A percentile compares a stretch with the other conserved stretches of the same genome.
Evolutionary conservation across 1,139 yeast species (phyloP).

Genomic region (Saccharomycopsis hybrid): DNA sequence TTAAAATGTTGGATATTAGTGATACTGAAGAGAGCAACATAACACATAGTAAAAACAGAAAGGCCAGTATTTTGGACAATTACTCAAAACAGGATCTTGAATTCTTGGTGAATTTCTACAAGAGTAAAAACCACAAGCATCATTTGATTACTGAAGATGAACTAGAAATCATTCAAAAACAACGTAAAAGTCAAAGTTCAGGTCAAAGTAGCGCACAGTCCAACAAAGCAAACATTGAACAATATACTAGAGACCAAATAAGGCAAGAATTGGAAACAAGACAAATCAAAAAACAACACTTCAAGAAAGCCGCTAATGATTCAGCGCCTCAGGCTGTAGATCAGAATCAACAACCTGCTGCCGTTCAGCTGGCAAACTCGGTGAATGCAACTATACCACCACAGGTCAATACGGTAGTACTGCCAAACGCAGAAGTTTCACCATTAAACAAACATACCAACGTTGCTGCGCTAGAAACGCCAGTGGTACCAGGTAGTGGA

Average conservation of each 20-base stretch:
- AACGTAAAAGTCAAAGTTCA: neutral
- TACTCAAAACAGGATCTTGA: slow-evolving; percentile 20
- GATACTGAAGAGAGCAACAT: slow-evolving; percentile 11
- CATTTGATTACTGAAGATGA: slow-evolving; percentile 55
- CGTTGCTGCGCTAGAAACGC: slow-evolving; percentile 1
- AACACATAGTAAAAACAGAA: neutral
- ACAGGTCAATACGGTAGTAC: neutral
- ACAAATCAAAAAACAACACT: neutral
- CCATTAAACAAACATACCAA: neutral
- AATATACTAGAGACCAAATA: slow-evolving; percentile 16
- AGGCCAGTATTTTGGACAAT: slow-evolving; percentile 10
- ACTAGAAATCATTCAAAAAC: slow-evolving; percentile 17
- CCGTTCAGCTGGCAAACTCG: neutral
- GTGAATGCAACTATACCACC: neutral
- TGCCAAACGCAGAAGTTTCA: neutral
- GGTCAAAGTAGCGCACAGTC: neutral
- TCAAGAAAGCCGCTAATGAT: neutral
- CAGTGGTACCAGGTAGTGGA: neutral
- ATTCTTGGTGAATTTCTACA: slow-evolving; percentile 17
- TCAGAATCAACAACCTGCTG: neutral
- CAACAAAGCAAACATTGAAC: slow-evolving; percentile 11
- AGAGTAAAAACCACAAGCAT: slow-evolving; percentile 39
- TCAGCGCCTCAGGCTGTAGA: neutral
- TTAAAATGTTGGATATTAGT: slow-evolving; percentile 18
- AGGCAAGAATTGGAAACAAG: slow-evolving; percentile 11